phyloP scores from a whole-genome alignment of 352 stramenopile species.

The Phytophthora agathidicida region DNA sequence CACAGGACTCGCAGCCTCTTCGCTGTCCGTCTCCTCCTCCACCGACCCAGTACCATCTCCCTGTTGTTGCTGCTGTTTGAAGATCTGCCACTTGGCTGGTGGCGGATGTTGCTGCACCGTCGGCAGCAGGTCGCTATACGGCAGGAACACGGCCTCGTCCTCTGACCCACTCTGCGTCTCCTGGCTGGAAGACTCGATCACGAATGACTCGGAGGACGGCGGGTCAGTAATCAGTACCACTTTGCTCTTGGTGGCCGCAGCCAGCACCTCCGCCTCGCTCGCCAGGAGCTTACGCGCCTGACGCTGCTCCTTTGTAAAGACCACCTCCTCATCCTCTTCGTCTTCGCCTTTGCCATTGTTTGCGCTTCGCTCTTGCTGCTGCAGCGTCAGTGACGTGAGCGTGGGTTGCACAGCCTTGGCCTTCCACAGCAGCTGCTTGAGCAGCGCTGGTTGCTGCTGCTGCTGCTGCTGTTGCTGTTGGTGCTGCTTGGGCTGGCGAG shows the following conservation, averaged over 20 bases:
- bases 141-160: conserved; percentile 48
- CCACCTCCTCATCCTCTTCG: conserved; percentile 47
- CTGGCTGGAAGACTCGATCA: conserved; percentile 61
- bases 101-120: conserved; percentile 6
- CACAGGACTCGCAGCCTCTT: conserved; percentile 10
- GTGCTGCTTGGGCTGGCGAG: conserved; percentile 3
- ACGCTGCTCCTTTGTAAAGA: conserved; percentile 47
- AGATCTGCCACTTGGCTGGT: conserved; percentile 19
- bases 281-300: conserved; percentile 47
- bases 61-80: conserved; percentile 19
- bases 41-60: background rate
- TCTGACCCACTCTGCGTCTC: conserved; percentile 77
- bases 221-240: background rate
- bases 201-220: conserved; percentile 19
- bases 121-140: conserved; percentile 29
- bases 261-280: conserved; percentile 26
- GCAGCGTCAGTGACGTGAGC: background rate
- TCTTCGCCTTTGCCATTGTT: conserved; percentile 14
- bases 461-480: too few species aligned
- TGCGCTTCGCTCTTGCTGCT: conserved; percentile 6
- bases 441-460: conserved; percentile 26
- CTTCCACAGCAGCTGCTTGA: conserved; percentile 76
- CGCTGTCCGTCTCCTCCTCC: conserved; percentile 19
- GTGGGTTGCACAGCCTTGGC: conserved; percentile 42
- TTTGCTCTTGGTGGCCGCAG: conserved; percentile 24